Evolutionary conservation across 805 yeast species (phyloP).

Genomic region (Ogataea corticis): DNA sequence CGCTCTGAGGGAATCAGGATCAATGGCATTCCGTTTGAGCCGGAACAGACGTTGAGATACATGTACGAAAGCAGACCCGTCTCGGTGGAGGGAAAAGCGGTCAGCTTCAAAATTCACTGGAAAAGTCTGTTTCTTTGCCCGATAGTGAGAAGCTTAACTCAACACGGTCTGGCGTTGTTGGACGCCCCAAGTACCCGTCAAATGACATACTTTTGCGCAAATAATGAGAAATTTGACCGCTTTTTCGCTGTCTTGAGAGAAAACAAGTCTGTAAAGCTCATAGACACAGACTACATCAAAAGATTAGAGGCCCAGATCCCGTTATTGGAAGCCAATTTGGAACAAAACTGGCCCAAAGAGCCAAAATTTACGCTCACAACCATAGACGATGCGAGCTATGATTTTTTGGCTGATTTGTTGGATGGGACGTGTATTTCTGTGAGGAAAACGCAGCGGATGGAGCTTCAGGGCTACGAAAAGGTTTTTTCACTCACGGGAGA

Average conservation of each 20-base stretch:
- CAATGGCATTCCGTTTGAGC: slow-evolving; percentile 9
- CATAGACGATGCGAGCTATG: neutral
- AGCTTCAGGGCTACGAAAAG: neutral
- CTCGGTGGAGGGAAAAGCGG: slow-evolving; percentile 11
- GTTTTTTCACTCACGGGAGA: neutral
- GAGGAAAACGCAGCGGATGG: neutral
- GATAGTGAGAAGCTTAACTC: too few relatives aligned
- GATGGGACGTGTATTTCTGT: too few relatives aligned
- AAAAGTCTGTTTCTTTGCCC: slow-evolving; percentile 4
- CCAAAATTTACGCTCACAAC: neutral
- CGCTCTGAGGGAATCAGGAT: slow-evolving; percentile 10
- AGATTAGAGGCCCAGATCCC: neutral
- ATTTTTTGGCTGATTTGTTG: neutral
- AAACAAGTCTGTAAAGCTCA: slow-evolving; percentile 1
- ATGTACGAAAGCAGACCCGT: neutral
- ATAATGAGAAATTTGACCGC: neutral
- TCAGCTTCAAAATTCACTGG: slow-evolving; percentile 7
- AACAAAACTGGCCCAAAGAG: slow-evolving; percentile 9
- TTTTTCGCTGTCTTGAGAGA: neutral
- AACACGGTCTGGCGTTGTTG: too few relatives aligned
- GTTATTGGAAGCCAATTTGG: slow-evolving; percentile 2
- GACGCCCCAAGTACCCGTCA: neutral
- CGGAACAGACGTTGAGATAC: slow-evolving; percentile 8
- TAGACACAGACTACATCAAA: neutral
- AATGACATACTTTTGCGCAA: slow-evolving; percentile 4